phyloP scores from a whole-genome alignment of 805 yeast species.

The Scheffersomyces amazonensis region DNA sequence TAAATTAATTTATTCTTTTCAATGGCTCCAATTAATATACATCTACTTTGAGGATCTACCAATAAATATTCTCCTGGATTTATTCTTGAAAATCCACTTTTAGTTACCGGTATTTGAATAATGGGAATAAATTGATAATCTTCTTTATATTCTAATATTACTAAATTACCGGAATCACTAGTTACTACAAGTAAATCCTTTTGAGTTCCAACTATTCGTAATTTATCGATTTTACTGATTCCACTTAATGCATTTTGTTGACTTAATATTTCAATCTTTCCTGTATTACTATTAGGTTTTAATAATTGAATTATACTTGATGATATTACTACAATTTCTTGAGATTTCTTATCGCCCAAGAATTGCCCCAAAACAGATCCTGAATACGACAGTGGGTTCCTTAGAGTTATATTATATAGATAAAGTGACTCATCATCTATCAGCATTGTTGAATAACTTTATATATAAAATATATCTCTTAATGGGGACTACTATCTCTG shows the following conservation, averaged over 20 bases:
- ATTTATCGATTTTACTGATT: constrained; percentile 49
- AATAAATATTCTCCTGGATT: constrained; percentile 73
- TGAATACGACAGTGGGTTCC: constrained; percentile 52
- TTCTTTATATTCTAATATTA: constrained; percentile 46
- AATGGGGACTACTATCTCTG: too few species aligned
- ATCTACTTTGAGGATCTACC: constrained; percentile 70
- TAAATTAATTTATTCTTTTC: constrained; percentile 75
- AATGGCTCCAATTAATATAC: constrained; percentile 65
- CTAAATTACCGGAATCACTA: constrained; percentile 76
- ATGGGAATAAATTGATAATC: constrained; percentile 44
- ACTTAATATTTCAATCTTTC: constrained; percentile 45
- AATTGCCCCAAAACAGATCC: constrained; percentile 69
- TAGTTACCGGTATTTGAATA: constrained; percentile 64
- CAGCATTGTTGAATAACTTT: too few species aligned
- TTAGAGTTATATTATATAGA: constrained; percentile 72
- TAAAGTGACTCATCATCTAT: constrained; percentile 31
- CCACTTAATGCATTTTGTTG: constrained; percentile 55
- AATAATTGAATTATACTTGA: constrained; percentile 54
- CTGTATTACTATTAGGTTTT: constrained; percentile 52
- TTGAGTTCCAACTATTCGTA: constrained; percentile 51
- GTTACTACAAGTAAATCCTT: constrained; percentile 63
- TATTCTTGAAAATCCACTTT: constrained; percentile 70
- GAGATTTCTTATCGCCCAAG: constrained; percentile 47
- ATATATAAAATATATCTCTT: too few species aligned
- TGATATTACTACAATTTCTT: constrained; percentile 61